These are phyloP conservation scores for Pichia inconspicua DNA, from an alignment of 1,139 yeast species.

Conservation along the genomic window DNA sequence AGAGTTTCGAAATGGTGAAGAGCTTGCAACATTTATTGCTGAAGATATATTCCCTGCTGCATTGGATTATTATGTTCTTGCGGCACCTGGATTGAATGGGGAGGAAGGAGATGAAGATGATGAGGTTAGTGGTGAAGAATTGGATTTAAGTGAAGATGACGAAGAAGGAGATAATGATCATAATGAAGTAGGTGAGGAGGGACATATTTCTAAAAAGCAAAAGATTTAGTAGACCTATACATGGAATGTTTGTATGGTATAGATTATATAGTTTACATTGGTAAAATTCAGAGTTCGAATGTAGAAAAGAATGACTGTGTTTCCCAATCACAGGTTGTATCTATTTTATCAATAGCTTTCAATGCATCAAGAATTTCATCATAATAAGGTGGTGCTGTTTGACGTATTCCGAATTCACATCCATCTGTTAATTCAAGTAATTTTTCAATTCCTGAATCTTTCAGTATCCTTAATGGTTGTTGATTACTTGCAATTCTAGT, in stretches of 20 bases:
- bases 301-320: slow-evolving; percentile 17
- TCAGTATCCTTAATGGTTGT: slow-evolving; percentile 17
- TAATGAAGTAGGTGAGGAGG: slow-evolving; percentile 37
- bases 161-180: slow-evolving; percentile 29
- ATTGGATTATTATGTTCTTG: slow-evolving; percentile 64
- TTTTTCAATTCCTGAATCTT: slow-evolving; percentile 23
- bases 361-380: slow-evolving; percentile 29
- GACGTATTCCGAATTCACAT: slow-evolving; percentile 21
- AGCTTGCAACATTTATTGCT: slow-evolving; percentile 51
- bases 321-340: slow-evolving; percentile 18
- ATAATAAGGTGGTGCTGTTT: slow-evolving; percentile 23
- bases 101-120: slow-evolving; percentile 47
- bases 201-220: slow-evolving; percentile 5
- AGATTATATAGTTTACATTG: neutral
- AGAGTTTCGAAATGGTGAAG: slow-evolving; percentile 67
- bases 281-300: slow-evolving; percentile 4
- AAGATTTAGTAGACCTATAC: neutral
- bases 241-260: neutral
- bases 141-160: slow-evolving; percentile 45
- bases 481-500: slow-evolving; percentile 45
- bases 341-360: slow-evolving; percentile 26
- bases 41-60: slow-evolving; percentile 70
- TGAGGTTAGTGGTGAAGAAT: slow-evolving; percentile 48
- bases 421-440: slow-evolving; percentile 20
- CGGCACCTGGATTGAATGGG: slow-evolving; percentile 45